A percentile compares a stretch with the other conserved stretches of the same genome.
Conservation (phyloP, 345 rosid species). For the Arabis hirsuta region DNA sequence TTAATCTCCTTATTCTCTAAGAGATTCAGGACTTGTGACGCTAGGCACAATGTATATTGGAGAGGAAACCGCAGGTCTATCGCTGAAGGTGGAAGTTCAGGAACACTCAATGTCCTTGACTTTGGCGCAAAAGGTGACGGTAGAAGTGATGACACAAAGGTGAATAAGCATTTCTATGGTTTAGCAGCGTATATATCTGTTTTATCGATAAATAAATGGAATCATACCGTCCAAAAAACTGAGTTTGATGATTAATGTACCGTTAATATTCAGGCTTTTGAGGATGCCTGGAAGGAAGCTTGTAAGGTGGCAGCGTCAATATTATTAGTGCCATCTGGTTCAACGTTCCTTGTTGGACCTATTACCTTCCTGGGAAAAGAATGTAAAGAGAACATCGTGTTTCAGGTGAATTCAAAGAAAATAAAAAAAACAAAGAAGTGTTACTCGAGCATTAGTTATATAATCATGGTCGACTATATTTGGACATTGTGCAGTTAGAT, state of each 20-base stretch:
- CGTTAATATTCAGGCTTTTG: conserved; percentile 63
- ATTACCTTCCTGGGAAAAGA: conserved; percentile 68
- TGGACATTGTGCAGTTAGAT: conserved; percentile 61
- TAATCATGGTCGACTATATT: not conserved
- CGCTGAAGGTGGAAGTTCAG: conserved; percentile 34
- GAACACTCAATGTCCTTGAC: conserved; percentile 58
- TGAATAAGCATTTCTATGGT: conserved; percentile 31
- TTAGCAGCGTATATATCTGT: not conserved
- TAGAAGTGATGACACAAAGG: conserved; percentile 75
- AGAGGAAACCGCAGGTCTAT: conserved; percentile 33
- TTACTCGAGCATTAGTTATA: not conserved
- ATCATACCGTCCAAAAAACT: not conserved
- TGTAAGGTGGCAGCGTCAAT: conserved; percentile 66
- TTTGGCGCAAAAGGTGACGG: conserved; percentile 92
- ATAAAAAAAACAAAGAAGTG: not conserved
- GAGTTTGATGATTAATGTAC: conserved; percentile 2
- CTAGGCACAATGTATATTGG: conserved; percentile 56
- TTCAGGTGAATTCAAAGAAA: conserved; percentile 58
- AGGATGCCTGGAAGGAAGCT: conserved; percentile 74
- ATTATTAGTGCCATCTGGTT: conserved; percentile 71
- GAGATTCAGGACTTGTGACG: conserved; percentile 50
- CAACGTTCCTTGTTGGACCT: conserved; percentile 71
- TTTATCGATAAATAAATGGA: conserved; percentile 10
- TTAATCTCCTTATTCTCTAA: conserved; percentile 44
- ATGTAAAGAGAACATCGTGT: conserved; percentile 60